These are phyloP conservation scores for Mycena latifolia DNA, from an alignment of 768 basidiomycete genomes.

Conservation along the genomic window DNA sequence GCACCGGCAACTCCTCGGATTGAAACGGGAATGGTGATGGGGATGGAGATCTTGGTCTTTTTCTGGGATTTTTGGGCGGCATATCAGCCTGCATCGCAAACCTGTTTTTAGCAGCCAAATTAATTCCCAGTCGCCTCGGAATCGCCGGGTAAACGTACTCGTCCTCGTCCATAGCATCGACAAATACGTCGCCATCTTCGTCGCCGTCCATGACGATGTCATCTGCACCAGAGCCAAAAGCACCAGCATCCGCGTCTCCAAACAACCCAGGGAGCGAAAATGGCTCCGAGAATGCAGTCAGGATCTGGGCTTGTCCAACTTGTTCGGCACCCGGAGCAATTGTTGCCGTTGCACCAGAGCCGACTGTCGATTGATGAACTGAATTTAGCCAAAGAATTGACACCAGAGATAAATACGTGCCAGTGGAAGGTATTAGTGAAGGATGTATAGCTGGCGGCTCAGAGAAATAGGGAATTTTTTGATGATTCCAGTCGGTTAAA, in stretches of 20 bases:
- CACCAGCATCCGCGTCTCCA: slow-evolving; percentile 84
- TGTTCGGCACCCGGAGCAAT: slow-evolving; percentile 83
- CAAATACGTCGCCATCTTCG: slow-evolving; percentile 49
- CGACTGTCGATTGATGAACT: slow-evolving; percentile 41
- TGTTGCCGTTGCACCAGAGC: slow-evolving; percentile 42
- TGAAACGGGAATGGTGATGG: slow-evolving; percentile 26
- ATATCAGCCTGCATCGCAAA: slow-evolving; percentile 33
- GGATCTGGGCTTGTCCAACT: slow-evolving; percentile 85
- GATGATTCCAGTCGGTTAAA: slow-evolving; percentile 94
- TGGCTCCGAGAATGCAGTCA: slow-evolving; percentile 77
- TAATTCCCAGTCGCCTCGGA: neutral
- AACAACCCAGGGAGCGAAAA: slow-evolving; percentile 88
- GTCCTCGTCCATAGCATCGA: slow-evolving; percentile 55
- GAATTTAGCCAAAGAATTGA: neutral
- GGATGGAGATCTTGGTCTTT: slow-evolving; percentile 37
- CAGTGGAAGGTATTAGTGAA: slow-evolving; percentile 72
- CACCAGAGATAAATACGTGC: slow-evolving; percentile 38
- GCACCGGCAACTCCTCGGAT: slow-evolving; percentile 33
- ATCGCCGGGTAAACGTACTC: slow-evolving; percentile 41
- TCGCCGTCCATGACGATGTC: slow-evolving; percentile 57
- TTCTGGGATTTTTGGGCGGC: slow-evolving; percentile 35
- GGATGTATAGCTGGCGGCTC: slow-evolving; percentile 84
- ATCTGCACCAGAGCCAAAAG: slow-evolving; percentile 65
- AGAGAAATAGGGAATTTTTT: slow-evolving; percentile 94
- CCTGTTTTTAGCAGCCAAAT: neutral